Evolutionary conservation across 805 yeast species (phyloP), one percentile per base, ranked within the genome.

Genomic region (Saccharomyces cerevisiae): DNA sequence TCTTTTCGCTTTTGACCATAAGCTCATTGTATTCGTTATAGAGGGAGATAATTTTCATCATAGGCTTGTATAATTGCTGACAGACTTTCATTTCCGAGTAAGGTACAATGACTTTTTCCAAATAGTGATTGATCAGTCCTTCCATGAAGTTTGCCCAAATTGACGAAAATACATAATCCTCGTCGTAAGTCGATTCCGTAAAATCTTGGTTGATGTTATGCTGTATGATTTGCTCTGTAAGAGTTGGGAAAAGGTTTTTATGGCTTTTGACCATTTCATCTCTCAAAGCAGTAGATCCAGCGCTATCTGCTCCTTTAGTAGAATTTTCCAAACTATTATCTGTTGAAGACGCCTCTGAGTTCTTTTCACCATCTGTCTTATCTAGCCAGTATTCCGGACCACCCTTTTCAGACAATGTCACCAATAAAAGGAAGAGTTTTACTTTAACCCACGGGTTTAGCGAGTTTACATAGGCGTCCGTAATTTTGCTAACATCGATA

Each of bases 121-220:
- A 53, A 53, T 69, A 69, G 53, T 70, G 73, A 49, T 70, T 70
- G 21, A 70, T 70, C 46, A 70, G 53, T 5, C 73, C 73, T 54
- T 70, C 73, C 72, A 69, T 70, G 49, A 70, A 70, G 50, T 70
- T 70, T 2, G 73, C 73, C 73, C 73, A 70, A 13, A 69, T 68
- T 2, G 72, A 67, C 6, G 72, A 69, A 53, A 67, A 68, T 1
- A 70, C 70, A 51, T 68, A 66, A 49, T 70, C 68, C 53, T 68
- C 70, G 50, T 68, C 71, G 46, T 66, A 65, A 4, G 61, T 56
- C 6, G 61, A 41, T 52, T 69, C 71, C 6, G 59, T 63, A 51
- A 66, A 68, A 53, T 69, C 68, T 50, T 63, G 63, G 53, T 69
- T 67, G 30, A 69, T 66, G 52, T 69, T 69, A 48, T 67, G 66